These are phyloP conservation scores for Cryptococcus sp. DNA, from an alignment of 1,284 basidiomycete genomes.

Conservation along the genomic window DNA sequence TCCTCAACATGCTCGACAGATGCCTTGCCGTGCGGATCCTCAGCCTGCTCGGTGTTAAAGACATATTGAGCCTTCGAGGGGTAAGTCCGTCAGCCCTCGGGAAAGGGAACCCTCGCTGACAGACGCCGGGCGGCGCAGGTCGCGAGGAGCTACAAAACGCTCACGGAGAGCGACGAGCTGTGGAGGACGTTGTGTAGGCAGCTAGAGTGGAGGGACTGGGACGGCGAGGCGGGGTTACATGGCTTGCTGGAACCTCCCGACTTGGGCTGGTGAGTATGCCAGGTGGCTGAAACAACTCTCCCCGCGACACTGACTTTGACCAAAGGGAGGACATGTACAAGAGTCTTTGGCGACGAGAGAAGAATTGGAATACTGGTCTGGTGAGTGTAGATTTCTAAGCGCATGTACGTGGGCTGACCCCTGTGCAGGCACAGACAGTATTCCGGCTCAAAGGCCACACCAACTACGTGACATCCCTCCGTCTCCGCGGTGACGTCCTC, in stretches of 20 bases:
- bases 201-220: constrained; percentile 29
- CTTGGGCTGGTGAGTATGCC: constrained; percentile 62
- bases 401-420: too few species aligned
- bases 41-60: constrained; percentile 60
- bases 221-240: constrained; percentile 13
- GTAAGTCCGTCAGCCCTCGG: constrained; percentile 55
- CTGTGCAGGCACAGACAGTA: constrained; percentile 66
- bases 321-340: constrained; percentile 77
- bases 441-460: constrained; percentile 77
- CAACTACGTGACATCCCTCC: constrained; percentile 79
- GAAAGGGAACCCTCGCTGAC: constrained; percentile 25
- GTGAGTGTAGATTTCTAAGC: too few species aligned
- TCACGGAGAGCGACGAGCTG: constrained; percentile 66
- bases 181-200: constrained; percentile 57
- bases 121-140: constrained; percentile 54
- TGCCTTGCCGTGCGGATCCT: constrained; percentile 66
- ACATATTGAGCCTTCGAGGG: constrained; percentile 56
- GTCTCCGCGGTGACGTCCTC: constrained; percentile 63
- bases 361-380: constrained; percentile 61
- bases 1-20: constrained; percentile 69
- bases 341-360: constrained; percentile 77
- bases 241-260: constrained; percentile 54
- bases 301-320: too few species aligned
- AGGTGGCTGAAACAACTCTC: too few species aligned
- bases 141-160: constrained; percentile 68